Conservation (phyloP, 257 asterid species). For the Cruciata laevipes region DNA sequence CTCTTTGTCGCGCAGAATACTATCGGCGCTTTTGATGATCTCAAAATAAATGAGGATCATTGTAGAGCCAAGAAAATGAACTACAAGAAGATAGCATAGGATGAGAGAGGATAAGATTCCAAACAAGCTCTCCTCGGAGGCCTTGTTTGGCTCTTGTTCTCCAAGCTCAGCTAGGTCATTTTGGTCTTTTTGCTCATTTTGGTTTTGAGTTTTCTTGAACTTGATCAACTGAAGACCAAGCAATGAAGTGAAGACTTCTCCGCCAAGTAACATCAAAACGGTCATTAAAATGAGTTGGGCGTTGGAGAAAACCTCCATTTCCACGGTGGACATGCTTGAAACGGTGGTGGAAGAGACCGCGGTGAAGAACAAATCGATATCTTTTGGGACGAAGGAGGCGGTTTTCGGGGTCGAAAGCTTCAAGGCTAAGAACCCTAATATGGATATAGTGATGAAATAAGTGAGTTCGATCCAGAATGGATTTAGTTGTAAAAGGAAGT, state of each 20-base stretch:
- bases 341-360: slow-evolving; percentile 35
- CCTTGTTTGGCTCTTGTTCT: neutral
- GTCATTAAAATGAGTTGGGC: slow-evolving; percentile 36
- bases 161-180: slow-evolving; percentile 9
- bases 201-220: slow-evolving; percentile 9
- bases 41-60: slow-evolving; percentile 22
- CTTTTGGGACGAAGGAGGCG: slow-evolving; percentile 11
- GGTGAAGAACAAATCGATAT: slow-evolving; percentile 37
- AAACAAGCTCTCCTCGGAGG: neutral
- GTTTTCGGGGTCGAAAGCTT: slow-evolving; percentile 6
- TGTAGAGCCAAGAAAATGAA: slow-evolving; percentile 27
- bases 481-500: slow-evolving; percentile 14
- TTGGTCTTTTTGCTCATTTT: neutral
- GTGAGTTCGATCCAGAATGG: slow-evolving; percentile 30
- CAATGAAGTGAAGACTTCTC: slow-evolving; percentile 40
- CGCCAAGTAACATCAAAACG: slow-evolving; percentile 38
- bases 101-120: slow-evolving; percentile 21
- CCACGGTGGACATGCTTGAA: slow-evolving; percentile 44
- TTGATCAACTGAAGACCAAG: slow-evolving; percentile 24
- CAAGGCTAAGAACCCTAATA: slow-evolving; percentile 29
- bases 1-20: slow-evolving; percentile 28
- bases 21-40: slow-evolving; percentile 21
- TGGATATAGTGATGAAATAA: slow-evolving; percentile 30
- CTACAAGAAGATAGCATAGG: slow-evolving; percentile 21
- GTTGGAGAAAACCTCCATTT: slow-evolving; percentile 49